Percentiles rank a stretch among this genome's conserved stretches.
Conservation (phyloP, 805 yeast genomes). For the Wickerhamomyces rabaulensis region DNA sequence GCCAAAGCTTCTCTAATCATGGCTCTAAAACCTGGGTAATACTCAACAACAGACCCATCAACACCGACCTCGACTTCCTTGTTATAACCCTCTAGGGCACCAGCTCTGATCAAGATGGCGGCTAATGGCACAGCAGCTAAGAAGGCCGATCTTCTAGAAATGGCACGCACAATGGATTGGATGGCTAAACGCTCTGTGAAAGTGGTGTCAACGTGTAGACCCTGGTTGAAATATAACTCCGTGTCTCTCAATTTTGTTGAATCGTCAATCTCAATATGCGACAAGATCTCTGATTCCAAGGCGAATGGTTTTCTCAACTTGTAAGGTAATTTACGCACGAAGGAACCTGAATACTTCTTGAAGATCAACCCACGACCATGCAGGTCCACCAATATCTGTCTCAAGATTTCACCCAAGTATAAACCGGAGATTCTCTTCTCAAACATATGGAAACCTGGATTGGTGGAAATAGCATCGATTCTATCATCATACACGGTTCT, state of each 20-base stretch:
- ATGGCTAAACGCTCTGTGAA: conserved; percentile 68
- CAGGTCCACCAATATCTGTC: conserved; percentile 69
- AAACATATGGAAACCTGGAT: conserved; percentile 84
- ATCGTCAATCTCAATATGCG: conserved; percentile 81
- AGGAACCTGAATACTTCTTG: conserved; percentile 38
- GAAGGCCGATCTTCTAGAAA: conserved; percentile 82
- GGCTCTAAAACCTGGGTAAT: conserved; percentile 87
- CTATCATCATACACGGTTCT: conserved; percentile 68
- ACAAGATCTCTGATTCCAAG: conserved; percentile 76
- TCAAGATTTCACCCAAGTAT: conserved; percentile 86
- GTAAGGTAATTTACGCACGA: conserved; percentile 39
- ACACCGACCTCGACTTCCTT: conserved; percentile 88
- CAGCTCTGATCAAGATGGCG: conserved; percentile 65
- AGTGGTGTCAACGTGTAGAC: conserved; percentile 48
- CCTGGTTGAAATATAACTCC: conserved; percentile 59
- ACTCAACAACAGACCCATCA: conserved; percentile 92
- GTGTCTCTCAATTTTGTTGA: conserved; percentile 68
- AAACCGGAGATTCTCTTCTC: conserved; percentile 90
- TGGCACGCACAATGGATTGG: conserved; percentile 68
- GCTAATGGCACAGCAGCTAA: conserved; percentile 87
- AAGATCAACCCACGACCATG: conserved; percentile 55
- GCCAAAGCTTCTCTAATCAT: conserved; percentile 76
- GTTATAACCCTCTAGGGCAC: conserved; percentile 55
- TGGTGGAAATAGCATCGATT: conserved; percentile 70
- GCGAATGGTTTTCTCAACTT: conserved; percentile 73